A percentile compares a stretch with the other conserved stretches of the same genome.
Conservation (phyloP, 257 asterid genomes). For the Lithospermum erythrorhizon region DNA sequence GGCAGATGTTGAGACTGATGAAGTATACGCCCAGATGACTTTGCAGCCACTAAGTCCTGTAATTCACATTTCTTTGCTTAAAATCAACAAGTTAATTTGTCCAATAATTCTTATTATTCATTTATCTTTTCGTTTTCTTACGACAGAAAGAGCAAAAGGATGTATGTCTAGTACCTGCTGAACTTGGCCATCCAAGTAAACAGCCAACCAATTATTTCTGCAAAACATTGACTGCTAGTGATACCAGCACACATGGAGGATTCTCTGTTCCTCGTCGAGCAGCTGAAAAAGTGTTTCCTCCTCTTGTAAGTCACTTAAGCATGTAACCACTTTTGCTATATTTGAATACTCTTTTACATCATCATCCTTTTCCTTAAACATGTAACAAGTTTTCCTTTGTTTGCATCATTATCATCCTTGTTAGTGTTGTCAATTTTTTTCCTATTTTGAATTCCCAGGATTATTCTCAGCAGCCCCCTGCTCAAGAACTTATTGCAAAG, state of each 20-base stretch:
- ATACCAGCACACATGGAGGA: conserved; percentile 97
- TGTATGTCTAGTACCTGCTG: conserved; percentile 71
- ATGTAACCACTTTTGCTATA: conserved; percentile 2
- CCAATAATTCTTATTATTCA: conserved; percentile 1
- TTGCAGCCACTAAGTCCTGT: conserved; percentile 87
- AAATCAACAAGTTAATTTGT: conserved; percentile 9
- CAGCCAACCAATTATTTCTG: conserved; percentile 94
- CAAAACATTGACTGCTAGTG: conserved; percentile 87
- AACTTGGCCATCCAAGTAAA: conserved; percentile 80
- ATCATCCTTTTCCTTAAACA: conserved; percentile 2
- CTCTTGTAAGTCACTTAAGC: conserved; percentile 50
- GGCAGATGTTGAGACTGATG: conserved; percentile 95
- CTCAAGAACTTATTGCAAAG: conserved; percentile 85
- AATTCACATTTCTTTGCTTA: conserved; percentile 13
- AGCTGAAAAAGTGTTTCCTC: conserved; percentile 96
- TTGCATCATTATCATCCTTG: conserved; percentile 7
- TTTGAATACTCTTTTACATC: conserved; percentile 1
- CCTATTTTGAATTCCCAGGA: conserved; percentile 36
- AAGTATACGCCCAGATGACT: conserved; percentile 92
- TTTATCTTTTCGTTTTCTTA: conserved; percentile 5
- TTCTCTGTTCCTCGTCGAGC: conserved; percentile 97
- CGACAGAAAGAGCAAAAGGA: conserved; percentile 93
- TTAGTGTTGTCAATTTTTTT: conserved; percentile 2
- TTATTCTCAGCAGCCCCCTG: conserved; percentile 82
- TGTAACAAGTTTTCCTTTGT: not conserved